Evolutionary conservation across 1,284 basidiomycete genomes (phyloP).

Genomic region (Pascua sp.): DNA sequence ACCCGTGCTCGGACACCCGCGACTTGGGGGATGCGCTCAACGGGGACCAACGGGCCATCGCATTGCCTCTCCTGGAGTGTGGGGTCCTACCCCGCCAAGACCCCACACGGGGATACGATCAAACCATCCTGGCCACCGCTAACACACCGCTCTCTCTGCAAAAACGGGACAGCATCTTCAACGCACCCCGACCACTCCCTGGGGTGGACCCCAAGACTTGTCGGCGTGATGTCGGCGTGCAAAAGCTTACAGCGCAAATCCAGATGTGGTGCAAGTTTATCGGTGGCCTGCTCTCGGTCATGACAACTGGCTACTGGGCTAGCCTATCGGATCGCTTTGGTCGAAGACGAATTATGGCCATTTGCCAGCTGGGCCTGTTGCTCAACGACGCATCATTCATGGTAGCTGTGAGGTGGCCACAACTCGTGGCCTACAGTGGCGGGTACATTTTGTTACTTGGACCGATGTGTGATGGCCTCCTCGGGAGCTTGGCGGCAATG

Average conservation of each 20-base stretch:
- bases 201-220: too few relatives aligned
- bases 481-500: background rate
- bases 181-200: too few relatives aligned
- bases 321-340: background rate
- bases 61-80: too few relatives aligned
- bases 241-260: background rate
- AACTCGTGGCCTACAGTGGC: background rate
- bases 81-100: too few relatives aligned
- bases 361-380: background rate
- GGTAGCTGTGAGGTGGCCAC: background rate
- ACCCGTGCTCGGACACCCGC: too few relatives aligned
- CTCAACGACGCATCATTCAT: background rate
- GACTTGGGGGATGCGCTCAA: too few relatives aligned
- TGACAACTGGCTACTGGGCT: background rate
- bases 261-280: background rate
- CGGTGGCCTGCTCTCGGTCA: background rate
- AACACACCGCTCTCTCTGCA: too few relatives aligned
- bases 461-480: background rate
- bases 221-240: background rate
- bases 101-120: too few relatives aligned
- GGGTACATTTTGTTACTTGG: background rate
- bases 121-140: too few relatives aligned
- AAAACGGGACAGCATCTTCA: background rate
- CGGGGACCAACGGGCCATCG: too few relatives aligned
- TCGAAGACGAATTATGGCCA: background rate